Percentiles rank a stretch among this genome's conserved stretches.
Evolutionary conservation across 805 yeast genomes (phyloP).

Genomic region (Cephaloascus fragrans): DNA sequence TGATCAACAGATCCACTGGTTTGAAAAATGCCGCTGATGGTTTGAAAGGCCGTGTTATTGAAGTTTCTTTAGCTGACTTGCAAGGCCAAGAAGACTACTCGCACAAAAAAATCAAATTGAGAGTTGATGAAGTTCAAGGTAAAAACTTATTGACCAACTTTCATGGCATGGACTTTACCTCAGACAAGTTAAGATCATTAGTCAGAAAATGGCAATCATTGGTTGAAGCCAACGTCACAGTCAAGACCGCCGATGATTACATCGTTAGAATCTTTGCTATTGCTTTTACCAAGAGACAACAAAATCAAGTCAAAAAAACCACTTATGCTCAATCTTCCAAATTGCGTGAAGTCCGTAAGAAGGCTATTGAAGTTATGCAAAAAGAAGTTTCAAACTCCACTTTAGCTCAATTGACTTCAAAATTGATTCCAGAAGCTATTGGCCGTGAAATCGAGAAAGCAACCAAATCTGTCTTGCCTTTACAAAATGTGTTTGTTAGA

Average conservation of each 20-base stretch:
- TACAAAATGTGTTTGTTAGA: constrained; percentile 98
- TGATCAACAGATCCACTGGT: constrained; percentile 98
- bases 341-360: constrained; percentile 95
- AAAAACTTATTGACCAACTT: constrained; percentile 97
- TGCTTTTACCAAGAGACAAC: constrained; percentile 97
- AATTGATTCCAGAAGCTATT: constrained; percentile 97
- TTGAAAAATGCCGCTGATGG: constrained; percentile 96
- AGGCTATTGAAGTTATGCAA: constrained; percentile 91
- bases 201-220: constrained; percentile 99
- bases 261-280: constrained; percentile 92
- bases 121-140: constrained; percentile 99
- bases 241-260: constrained; percentile 96
- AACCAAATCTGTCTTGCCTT: constrained; percentile 90
- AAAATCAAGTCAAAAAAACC: constrained; percentile 95
- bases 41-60: constrained; percentile 95
- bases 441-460: constrained; percentile 98
- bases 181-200: constrained; percentile 94
- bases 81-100: constrained; percentile 99
- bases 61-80: constrained; percentile 92
- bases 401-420: constrained; percentile 91
- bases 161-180: constrained; percentile 98
- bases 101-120: constrained; percentile 92
- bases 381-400: constrained; percentile 94
- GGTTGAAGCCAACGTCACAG: constrained; percentile 97
- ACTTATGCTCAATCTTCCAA: constrained; percentile 97